A percentile compares a stretch with the other conserved stretches of the same genome.
phyloP scores from a whole-genome alignment of 768 basidiomycete genomes.

The Collybia nuda region DNA sequence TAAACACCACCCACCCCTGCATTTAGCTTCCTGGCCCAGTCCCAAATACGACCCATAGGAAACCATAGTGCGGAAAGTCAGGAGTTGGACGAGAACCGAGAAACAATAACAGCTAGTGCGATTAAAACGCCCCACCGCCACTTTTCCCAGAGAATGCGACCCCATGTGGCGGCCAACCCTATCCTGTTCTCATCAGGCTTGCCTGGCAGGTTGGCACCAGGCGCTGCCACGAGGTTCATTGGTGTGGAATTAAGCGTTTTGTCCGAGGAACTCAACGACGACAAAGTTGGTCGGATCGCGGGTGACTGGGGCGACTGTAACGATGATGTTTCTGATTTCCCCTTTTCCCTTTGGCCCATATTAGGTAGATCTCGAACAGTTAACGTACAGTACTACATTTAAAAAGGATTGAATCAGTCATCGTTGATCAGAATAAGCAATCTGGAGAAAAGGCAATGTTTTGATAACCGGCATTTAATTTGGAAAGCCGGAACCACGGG shows the following conservation, averaged over 20 bases:
- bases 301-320: slow-evolving; percentile 3
- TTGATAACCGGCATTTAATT: slow-evolving; percentile 2
- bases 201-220: slow-evolving; percentile 1
- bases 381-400: slow-evolving; percentile 65
- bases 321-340: slow-evolving; percentile 34
- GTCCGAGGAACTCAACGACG: not conserved
- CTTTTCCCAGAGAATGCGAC: slow-evolving; percentile 74
- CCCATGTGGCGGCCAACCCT: slow-evolving; percentile 63
- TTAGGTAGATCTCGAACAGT: slow-evolving; percentile 79
- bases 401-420: slow-evolving; percentile 9
- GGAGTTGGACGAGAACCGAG: slow-evolving; percentile 62
- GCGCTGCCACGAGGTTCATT: slow-evolving; percentile 3
- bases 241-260: not conserved
- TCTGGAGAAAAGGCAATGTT: slow-evolving; percentile 1
- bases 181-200: slow-evolving; percentile 29
- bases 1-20: not conserved
- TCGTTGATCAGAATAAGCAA: slow-evolving; percentile 1
- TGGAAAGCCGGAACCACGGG: not conserved
- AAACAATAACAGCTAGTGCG: slow-evolving; percentile 75
- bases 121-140: slow-evolving; percentile 84
- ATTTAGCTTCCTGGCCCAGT: not conserved
- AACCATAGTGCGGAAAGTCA: slow-evolving; percentile 14
- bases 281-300: slow-evolving; percentile 1
- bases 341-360: slow-evolving; percentile 84
- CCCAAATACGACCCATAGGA: not conserved